A percentile compares a stretch with the other conserved stretches of the same genome.
phyloP scores from a whole-genome alignment of 2,329 filamentous ascomycete species.

The Phaeosphaeriaceae sp. region DNA sequence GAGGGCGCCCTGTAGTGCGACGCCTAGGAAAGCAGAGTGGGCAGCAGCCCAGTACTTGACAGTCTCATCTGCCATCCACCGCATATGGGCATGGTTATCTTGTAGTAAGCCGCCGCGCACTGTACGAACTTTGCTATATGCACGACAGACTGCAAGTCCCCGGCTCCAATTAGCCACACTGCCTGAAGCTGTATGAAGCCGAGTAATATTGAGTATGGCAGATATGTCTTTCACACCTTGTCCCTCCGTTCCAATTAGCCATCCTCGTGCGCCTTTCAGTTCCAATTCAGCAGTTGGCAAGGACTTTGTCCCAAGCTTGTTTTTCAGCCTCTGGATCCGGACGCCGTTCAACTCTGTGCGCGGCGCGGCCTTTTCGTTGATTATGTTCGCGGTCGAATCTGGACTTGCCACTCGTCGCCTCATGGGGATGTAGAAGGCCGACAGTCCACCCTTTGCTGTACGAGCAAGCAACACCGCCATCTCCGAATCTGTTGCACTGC shows the following conservation, averaged over 20 bases:
- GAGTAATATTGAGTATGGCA: slow-evolving; percentile 71
- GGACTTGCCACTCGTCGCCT: slow-evolving; percentile 44
- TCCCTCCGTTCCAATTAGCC: slow-evolving; percentile 71
- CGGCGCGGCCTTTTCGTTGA: slow-evolving; percentile 20
- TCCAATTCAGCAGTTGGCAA: slow-evolving; percentile 77
- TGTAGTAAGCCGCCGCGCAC: slow-evolving; percentile 57
- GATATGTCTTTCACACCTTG: slow-evolving; percentile 72
- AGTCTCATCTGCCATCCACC: slow-evolving; percentile 63
- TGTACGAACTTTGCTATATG: slow-evolving; percentile 65
- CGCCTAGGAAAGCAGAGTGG: slow-evolving; percentile 62
- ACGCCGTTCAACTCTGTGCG: slow-evolving; percentile 68
- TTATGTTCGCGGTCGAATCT: background rate
- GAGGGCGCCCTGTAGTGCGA: slow-evolving; percentile 61
- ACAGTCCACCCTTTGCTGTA: slow-evolving; percentile 61
- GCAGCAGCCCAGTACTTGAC: slow-evolving; percentile 64
- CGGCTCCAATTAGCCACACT: slow-evolving; percentile 63
- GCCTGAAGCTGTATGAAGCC: slow-evolving; percentile 64
- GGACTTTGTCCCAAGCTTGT: slow-evolving; percentile 73
- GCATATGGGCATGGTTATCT: slow-evolving; percentile 64
- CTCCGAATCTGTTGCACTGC: slow-evolving; percentile 69
- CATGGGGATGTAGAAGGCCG: slow-evolving; percentile 71
- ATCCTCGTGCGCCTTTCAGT: slow-evolving; percentile 45
- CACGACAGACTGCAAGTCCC: slow-evolving; percentile 63
- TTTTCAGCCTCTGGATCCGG: slow-evolving; percentile 72
- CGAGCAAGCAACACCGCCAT: slow-evolving; percentile 71